phyloP scores from a whole-genome alignment of 2,329 filamentous ascomycete species.

The Penicillium brasilianum region DNA sequence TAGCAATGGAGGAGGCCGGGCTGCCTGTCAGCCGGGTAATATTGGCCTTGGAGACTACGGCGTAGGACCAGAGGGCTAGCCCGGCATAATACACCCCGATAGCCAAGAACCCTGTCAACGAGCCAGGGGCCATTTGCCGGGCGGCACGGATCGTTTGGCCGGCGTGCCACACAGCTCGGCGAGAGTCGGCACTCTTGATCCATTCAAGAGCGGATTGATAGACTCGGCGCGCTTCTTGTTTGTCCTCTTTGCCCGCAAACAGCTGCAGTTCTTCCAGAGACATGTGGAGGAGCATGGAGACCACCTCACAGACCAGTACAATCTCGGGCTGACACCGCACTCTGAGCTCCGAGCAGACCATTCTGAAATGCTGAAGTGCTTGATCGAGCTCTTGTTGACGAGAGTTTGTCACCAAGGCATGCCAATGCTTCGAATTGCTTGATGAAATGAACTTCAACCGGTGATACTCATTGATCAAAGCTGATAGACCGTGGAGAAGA shows the following conservation, averaged over 20 bases:
- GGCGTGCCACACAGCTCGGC: constrained; percentile 65
- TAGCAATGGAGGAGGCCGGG: constrained; percentile 8
- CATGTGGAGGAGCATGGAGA: constrained; percentile 46
- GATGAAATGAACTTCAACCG: constrained; percentile 54
- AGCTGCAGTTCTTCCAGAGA: constrained; percentile 52
- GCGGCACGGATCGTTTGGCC: constrained; percentile 69
- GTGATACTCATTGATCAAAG: constrained; percentile 69
- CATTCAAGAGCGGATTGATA: constrained; percentile 45
- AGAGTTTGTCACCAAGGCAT: constrained; percentile 55
- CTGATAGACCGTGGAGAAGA: constrained; percentile 70
- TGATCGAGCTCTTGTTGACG: constrained; percentile 68
- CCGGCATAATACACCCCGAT: constrained; percentile 72
- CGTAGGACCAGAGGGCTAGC: constrained; percentile 72
- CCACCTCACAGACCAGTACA: constrained; percentile 40
- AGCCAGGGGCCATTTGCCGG: constrained; percentile 57
- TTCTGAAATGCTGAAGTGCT: constrained; percentile 59
- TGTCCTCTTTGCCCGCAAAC: constrained; percentile 51
- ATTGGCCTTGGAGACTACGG: constrained; percentile 59
- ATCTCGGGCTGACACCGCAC: constrained; percentile 32
- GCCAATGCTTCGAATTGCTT: constrained; percentile 47
- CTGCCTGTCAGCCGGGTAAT: constrained; percentile 39
- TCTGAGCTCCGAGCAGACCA: constrained; percentile 35
- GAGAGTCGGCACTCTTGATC: constrained; percentile 43
- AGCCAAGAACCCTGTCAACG: constrained; percentile 69
- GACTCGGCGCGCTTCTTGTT: constrained; percentile 44